These are phyloP conservation scores for Leucocoprinus leucothites DNA, from an alignment of 768 basidiomycete genomes.

Conservation along the genomic window DNA sequence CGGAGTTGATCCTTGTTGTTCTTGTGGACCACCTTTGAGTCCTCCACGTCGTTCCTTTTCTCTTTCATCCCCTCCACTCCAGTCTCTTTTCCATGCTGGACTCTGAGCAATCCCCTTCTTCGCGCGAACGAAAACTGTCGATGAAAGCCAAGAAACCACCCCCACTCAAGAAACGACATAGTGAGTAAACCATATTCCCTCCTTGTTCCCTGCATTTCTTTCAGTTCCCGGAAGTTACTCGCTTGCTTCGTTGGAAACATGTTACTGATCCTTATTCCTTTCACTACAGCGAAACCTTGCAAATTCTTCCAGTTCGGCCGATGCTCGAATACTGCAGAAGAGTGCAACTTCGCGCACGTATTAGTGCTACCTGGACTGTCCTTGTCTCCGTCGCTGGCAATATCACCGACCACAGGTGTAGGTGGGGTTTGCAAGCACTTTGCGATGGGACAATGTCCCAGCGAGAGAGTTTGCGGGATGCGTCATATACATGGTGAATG, in stretches of 20 bases:
- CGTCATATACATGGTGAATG: neutral
- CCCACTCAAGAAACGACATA: slow-evolving; percentile 38
- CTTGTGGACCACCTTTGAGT: neutral
- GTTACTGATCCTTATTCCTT: neutral
- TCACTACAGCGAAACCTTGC: slow-evolving; percentile 43
- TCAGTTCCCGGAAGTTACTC: neutral
- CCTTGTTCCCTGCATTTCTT: neutral
- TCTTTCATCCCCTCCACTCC: slow-evolving; percentile 1
- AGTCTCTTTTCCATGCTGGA: neutral
- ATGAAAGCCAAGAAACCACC: slow-evolving; percentile 24
- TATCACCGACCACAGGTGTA: neutral
- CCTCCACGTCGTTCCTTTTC: slow-evolving; percentile 1
- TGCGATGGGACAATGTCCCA: neutral
- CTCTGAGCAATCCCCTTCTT: slow-evolving; percentile 1
- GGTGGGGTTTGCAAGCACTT: neutral
- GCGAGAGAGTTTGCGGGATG: neutral
- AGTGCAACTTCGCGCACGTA: slow-evolving; percentile 47
- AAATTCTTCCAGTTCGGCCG: slow-evolving; percentile 41
- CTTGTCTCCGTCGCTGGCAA: neutral
- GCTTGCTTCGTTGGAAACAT: neutral
- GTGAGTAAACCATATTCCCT: slow-evolving; percentile 22
- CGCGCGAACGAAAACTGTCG: slow-evolving; percentile 19
- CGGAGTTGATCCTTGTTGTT: slow-evolving; percentile 1
- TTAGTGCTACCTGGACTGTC: slow-evolving; percentile 22
- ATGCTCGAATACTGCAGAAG: slow-evolving; percentile 41